Evolutionary conservation across 1,284 basidiomycete genomes (phyloP).

Genomic region (Ceratobasidium sp.): DNA sequence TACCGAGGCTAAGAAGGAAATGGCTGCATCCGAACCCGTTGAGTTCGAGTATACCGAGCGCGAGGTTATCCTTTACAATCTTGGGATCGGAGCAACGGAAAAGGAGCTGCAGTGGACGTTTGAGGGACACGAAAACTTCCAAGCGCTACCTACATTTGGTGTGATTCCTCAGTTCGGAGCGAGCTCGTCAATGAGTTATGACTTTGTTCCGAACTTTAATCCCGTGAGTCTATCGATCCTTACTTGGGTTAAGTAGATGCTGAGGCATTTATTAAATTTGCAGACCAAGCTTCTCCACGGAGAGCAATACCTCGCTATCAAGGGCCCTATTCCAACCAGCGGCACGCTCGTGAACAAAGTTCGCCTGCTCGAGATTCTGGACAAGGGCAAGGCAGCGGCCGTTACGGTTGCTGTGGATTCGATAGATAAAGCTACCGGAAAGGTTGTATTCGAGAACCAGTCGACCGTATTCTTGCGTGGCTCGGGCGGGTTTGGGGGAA

Average conservation of each 20-base stretch:
- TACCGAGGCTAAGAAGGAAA: conserved; percentile 80
- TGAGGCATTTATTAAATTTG: conserved; percentile 29
- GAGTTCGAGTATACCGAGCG: conserved; percentile 86
- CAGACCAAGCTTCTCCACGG: conserved; percentile 97
- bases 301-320: conserved; percentile 94
- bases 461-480: conserved; percentile 94
- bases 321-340: conserved; percentile 87
- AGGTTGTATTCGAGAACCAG: conserved; percentile 92
- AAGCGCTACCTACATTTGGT: conserved; percentile 91
- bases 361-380: conserved; percentile 81
- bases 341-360: conserved; percentile 86
- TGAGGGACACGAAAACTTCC: conserved; percentile 90
- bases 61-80: conserved; percentile 95
- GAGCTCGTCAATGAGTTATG: conserved; percentile 73
- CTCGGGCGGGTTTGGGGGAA: conserved; percentile 94
- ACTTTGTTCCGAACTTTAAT: conserved; percentile 95
- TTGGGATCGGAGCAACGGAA: conserved; percentile 95
- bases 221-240: conserved; percentile 66
- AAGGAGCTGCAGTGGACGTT: conserved; percentile 93
- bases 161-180: conserved; percentile 92
- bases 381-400: conserved; percentile 93
- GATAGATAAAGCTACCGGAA: conserved; percentile 81
- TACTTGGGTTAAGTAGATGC: too few species aligned
- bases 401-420: conserved; percentile 85
- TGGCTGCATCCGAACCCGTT: conserved; percentile 61